These are phyloP conservation scores for Ceratocystis destructans DNA, from an alignment of 2,329 filamentous ascomycete species.

Conservation along the genomic window DNA sequence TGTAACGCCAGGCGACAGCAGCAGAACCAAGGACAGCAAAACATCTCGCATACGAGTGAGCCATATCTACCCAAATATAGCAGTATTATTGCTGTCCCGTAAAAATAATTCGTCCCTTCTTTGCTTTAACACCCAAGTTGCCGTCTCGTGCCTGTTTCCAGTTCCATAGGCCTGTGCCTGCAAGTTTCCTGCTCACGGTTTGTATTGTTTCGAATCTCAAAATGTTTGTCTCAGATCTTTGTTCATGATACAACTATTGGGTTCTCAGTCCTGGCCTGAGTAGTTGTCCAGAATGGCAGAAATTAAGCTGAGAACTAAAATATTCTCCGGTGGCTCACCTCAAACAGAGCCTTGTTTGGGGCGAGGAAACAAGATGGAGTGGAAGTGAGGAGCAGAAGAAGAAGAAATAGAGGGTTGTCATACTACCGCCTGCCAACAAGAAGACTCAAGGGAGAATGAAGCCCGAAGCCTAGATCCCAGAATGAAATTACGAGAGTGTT, in stretches of 20 bases:
- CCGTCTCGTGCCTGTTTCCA: background rate
- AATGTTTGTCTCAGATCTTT: constrained; percentile 8
- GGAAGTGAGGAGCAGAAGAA: background rate
- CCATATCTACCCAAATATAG: background rate
- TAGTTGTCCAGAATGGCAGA: background rate
- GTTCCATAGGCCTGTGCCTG: background rate
- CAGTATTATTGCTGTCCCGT: background rate
- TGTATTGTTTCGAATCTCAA: constrained; percentile 2
- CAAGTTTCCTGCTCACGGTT: background rate
- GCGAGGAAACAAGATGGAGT: background rate
- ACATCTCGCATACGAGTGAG: background rate
- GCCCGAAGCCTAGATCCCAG: background rate
- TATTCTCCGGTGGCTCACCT: background rate
- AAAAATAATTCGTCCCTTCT: background rate
- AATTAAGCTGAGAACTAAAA: background rate
- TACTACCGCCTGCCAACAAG: constrained; percentile 21
- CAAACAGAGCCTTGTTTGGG: constrained; percentile 1
- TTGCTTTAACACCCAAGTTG: background rate
- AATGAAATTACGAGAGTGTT: constrained; percentile 33
- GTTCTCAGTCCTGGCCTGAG: background rate
- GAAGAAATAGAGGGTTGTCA: background rate
- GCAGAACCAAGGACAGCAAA: background rate
- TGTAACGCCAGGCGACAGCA: background rate
- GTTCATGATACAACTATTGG: background rate
- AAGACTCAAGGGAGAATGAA: constrained; percentile 16